Evolutionary conservation across 768 basidiomycete genomes (phyloP), one percentile per base, ranked within the genome.

Genomic region (Podaxis sp.): DNA sequence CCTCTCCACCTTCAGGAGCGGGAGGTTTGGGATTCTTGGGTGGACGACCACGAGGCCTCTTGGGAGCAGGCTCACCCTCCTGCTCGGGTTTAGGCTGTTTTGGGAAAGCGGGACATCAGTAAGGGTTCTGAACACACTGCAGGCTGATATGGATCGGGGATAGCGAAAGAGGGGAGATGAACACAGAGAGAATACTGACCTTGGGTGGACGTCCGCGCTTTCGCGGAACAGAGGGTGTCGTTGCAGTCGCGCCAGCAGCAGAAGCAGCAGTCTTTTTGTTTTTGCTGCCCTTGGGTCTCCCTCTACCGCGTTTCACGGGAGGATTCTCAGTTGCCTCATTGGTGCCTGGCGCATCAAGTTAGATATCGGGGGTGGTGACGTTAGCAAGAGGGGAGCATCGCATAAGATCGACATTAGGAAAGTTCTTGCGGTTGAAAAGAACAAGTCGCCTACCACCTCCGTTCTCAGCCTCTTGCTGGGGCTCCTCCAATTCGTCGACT

Each of bases 261-360:
- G 75, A 65, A 30, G 75, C 68, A 7, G 74, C 62, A 51, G 71
- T 62, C 65, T 82, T 83, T 79, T 86, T 81, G 75, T 87, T 84
- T 79, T 91, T 95, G 76, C 90, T 92, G 69, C 94, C 94, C 74
- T 89, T 93, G 64, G 95, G 95, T 67, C 95, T 87, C 58, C 95
- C 95, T 52, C 95, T 84, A 70, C 91, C 87, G 70, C 94, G 87
- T 79, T 93, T 95, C 65, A 72, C 68, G 46, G 84, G 80, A 50
- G 76, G 72, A 22, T 56, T 56, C 7, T 62, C 61, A 17, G 61
- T 56, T 28, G 54, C 37, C 63, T 78, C 72, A 61, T 79, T 75
- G 63, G 80, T 71, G 65, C 77, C 73, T 71, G 77, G 67, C 80
- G 77, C 65, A 69, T 56, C 60, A 69, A 56, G 66, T 67, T 65